Evolutionary conservation across 768 basidiomycete species (phyloP).

Genomic region (Mycena crocata): DNA sequence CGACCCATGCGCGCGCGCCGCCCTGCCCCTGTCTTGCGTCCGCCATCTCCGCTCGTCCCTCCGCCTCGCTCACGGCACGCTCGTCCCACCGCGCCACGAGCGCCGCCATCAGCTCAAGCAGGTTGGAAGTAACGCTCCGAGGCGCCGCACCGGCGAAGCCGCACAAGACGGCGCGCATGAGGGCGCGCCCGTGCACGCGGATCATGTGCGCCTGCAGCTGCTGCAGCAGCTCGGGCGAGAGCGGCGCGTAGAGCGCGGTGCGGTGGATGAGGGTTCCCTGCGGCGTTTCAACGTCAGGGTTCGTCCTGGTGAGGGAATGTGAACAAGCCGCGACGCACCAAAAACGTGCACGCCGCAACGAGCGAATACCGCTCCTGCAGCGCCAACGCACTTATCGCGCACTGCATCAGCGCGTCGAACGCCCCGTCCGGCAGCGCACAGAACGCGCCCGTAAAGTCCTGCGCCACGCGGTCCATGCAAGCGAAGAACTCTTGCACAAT

Average conservation of each 20-base stretch:
- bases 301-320: background rate
- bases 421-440: constrained; percentile 72
- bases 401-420: constrained; percentile 76
- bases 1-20: constrained; percentile 74
- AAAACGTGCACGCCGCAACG: constrained; percentile 82
- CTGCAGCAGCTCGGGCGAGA: constrained; percentile 59
- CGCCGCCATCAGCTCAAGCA: constrained; percentile 83
- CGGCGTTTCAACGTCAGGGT: constrained; percentile 9
- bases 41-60: constrained; percentile 36
- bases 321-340: constrained; percentile 62
- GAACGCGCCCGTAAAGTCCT: constrained; percentile 70
- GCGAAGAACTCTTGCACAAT: constrained; percentile 91
- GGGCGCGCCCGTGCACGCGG: constrained; percentile 65
- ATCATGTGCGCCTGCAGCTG: constrained; percentile 63
- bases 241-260: constrained; percentile 70
- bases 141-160: constrained; percentile 91
- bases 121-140: constrained; percentile 82
- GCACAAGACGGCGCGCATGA: constrained; percentile 79
- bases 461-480: constrained; percentile 73
- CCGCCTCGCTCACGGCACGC: constrained; percentile 53
- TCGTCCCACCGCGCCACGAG: constrained; percentile 68
- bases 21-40: constrained; percentile 29
- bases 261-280: constrained; percentile 77
- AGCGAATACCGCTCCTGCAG: constrained; percentile 90
- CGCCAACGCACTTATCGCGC: constrained; percentile 72